Percentiles rank a stretch among this genome's conserved stretches.
Evolutionary conservation across 805 yeast species (phyloP).

Genomic region (Cyberlindnera xishuangbannaensis): DNA sequence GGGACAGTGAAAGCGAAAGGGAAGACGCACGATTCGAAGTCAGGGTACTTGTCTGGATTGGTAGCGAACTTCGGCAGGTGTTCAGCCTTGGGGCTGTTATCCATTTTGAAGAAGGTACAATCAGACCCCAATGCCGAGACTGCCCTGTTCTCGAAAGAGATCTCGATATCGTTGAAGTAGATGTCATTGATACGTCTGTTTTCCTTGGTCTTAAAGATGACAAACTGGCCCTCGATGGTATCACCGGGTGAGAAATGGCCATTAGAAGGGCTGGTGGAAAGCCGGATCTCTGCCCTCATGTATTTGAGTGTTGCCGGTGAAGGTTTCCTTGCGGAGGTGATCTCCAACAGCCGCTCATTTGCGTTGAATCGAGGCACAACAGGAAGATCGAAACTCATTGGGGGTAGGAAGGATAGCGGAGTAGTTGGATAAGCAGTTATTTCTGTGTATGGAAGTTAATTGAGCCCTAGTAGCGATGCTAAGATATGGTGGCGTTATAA

Average conservation of each 20-base stretch:
- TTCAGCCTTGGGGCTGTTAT: slow-evolving; percentile 9
- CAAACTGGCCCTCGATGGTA: slow-evolving; percentile 11
- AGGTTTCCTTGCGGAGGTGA: slow-evolving; percentile 10
- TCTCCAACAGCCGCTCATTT: slow-evolving; percentile 8
- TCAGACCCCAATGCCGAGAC: slow-evolving; percentile 7
- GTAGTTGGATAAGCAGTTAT: no score
- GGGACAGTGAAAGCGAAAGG: slow-evolving; percentile 19
- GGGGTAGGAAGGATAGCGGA: no score
- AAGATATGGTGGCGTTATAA: no score
- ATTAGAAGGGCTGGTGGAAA: slow-evolving; percentile 1
- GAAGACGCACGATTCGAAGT: slow-evolving; percentile 11
- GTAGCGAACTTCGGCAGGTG: slow-evolving; percentile 7
- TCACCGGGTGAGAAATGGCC: slow-evolving; percentile 17
- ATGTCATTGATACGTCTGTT: slow-evolving; percentile 10
- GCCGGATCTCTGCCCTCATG: slow-evolving; percentile 13
- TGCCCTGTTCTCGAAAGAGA: slow-evolving; percentile 15
- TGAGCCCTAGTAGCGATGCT: no score
- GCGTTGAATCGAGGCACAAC: slow-evolving; percentile 12
- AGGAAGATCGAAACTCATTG: slow-evolving; percentile 5
- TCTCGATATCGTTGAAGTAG: slow-evolving; percentile 19
- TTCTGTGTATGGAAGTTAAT: no score
- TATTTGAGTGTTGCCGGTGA: slow-evolving; percentile 14
- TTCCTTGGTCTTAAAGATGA: slow-evolving; percentile 8
- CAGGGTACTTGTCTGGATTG: slow-evolving; percentile 6
- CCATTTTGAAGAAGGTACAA: slow-evolving; percentile 16